Evolutionary conservation across 257 asterid species (phyloP), one percentile per base, ranked within the genome.

Genomic region (Parsonsia alboflavescens): DNA sequence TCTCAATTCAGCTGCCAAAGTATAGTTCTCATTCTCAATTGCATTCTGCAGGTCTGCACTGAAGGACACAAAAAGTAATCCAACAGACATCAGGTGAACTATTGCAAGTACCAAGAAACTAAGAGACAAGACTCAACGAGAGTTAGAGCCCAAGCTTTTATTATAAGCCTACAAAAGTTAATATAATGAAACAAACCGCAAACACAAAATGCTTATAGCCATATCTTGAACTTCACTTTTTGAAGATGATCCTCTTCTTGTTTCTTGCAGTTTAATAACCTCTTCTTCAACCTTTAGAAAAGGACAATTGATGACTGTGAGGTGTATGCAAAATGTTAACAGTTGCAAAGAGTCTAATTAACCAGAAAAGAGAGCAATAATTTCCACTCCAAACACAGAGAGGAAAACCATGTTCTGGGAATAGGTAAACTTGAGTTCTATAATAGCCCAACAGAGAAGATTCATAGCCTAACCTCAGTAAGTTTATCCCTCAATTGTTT

Each of bases 171-270:
- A 62, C 48, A 64, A 73, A 73, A 61, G 70, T 73, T 17, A 44
- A 57, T 50, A 76, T 39, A 49, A 75, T 17, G 28, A 59, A 79
- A 82, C 82, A 54, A 73, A 95, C 99, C 91, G 96, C 46, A 92
- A 76, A 62, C 99, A 90, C 83, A 95, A 87, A 78, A 95, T 82
- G 57, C 95, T 86, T 81, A 95, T 84, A 84, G 98, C 99, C 92
- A 84, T 86, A 82, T 95, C 99, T 84, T 95, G 99, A 87, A 89
- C 98, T 84, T 92, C 99, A 82, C 91, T 87, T 83, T 95, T 90
- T 72, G 97, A 85, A 2, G 87, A 79, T 7, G 97, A 83, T 36
- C 98, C 99, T 77, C 88, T 89, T 88, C 86, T 87, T 77, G 81
- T 79, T 86, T 88, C 91, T 80, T 83, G 89, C 70, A 86, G 91